Evolutionary conservation across 768 basidiomycete genomes (phyloP), one percentile per base, ranked within the genome.

Genomic region (Auricularia cornea): DNA sequence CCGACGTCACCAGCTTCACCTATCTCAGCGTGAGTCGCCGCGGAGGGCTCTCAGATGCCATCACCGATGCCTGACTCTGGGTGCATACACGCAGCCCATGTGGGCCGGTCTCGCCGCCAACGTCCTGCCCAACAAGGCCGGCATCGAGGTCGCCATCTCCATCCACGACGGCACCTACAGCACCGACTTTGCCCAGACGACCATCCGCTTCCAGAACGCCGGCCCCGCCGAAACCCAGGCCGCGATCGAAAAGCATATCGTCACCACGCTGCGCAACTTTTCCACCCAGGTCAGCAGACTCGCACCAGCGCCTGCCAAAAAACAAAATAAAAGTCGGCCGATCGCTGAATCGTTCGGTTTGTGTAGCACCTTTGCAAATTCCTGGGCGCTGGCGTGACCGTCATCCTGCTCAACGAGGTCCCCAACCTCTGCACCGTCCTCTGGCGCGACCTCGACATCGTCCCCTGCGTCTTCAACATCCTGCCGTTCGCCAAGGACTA

Each of bases 331-430:
- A n/a, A n/a, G n/a, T n/a, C n/a, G n/a, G n/a, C n/a, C 48, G 48
- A 31, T 54, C 23, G 31, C 61, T 23, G 18, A 26, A 31, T 35
- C 28, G 16, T 57, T 23, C 61, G 1, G 57, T 52, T 87, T n/a
- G n/a, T n/a, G n/a, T n/a, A 88, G 67, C 91, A 93, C 72, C 74
- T 92, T 28, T 89, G 90, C 82, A 92, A 92, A 78, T 91, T 93
- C 79, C 80, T 92, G 65, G 90, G 90, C 68, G 87, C 88, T 3
- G 91, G 91, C 68, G 81, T 94, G 63, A 89, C 91, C 44, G 74
- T 90, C 60, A 71, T 77, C 29, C 79, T 94, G 64, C 79, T 92
- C 68, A 83, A 81, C 69, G 89, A 90, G 79, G 88, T 87, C 61
- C 92, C 92, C 11, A 90, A 91, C 70, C 76, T 94, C n/a, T 90